Base-by-base conservation (phyloP, 148 eudicot species). In the Cornus kousa region DNA sequence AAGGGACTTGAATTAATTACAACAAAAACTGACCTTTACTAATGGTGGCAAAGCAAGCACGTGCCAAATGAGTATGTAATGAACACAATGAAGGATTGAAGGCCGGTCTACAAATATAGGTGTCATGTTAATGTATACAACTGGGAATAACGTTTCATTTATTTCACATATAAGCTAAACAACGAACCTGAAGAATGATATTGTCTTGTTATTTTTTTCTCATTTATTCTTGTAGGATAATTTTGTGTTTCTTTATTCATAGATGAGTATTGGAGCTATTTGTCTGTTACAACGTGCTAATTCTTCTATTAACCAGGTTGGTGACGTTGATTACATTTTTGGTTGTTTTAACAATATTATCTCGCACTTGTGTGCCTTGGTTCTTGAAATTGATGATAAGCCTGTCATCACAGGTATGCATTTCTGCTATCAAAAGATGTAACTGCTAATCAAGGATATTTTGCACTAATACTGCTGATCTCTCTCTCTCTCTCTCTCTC, bases 341-440 rank as follows among this genome's bases (percentile, higher is more conserved):
- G 92, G 91, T 89, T 73, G 83, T 86, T 79, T 80, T 94, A 73
- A 78, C 97, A 50, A 77, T 94, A 68, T 72, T 90, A 84, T 90
- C 94, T 24, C 90, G 90, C 80, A 94, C 94, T 68, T 86, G 93
- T 72, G 83, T 94, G 60, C 98, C 98, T 9, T 86, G 94, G 93
- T 92, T 94, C 81, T 90, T 94, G 75, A 94, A 94, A 86, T 85
- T 94, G 81, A 94, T 94, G 98, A 94, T 94, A 79, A 94, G 94
- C 87, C 90, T 94, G 28, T 94, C 98, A 70, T 90, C 97, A 69
- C 93, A 94, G 89, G 94, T 91, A 77, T 78, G 82, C 43, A 67
- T 62, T 62, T 70, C 62, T 28, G 19, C 67, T 31, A 2, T 74
- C 74, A 48, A 72, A 23, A 22, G 32, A 72, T 46, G 10, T 10